Conservation (phyloP, 2,329 filamentous ascomycete genomes). For the Penicillium expansum region DNA sequence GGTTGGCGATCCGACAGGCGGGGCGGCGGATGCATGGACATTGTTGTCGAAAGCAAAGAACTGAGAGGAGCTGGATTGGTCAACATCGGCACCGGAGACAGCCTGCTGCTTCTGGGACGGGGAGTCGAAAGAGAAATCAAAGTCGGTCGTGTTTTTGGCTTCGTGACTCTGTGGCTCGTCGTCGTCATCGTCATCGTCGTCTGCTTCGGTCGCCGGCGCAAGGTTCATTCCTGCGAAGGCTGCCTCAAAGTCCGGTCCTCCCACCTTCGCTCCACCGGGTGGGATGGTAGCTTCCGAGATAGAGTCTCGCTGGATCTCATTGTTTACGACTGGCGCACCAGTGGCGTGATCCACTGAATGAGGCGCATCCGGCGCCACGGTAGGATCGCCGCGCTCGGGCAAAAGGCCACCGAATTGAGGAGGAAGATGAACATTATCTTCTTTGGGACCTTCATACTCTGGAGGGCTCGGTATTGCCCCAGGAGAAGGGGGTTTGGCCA, state of each 20-base stretch:
- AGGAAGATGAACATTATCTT: constrained; percentile 31
- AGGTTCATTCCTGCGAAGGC: constrained; percentile 47
- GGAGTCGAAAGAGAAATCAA: constrained; percentile 49
- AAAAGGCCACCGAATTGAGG: constrained; percentile 42
- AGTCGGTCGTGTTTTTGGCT: constrained; percentile 38
- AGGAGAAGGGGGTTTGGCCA: constrained; percentile 49
- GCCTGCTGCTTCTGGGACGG: constrained; percentile 33
- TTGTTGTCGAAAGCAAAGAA: constrained; percentile 42
- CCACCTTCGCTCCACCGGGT: constrained; percentile 30
- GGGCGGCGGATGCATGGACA: constrained; percentile 38
- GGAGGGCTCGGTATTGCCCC: constrained; percentile 58
- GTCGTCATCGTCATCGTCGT: constrained; percentile 54
- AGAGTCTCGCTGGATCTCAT: constrained; percentile 30
- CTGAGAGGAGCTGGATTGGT: constrained; percentile 31
- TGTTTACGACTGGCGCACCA: constrained; percentile 38
- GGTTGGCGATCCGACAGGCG: constrained; percentile 37
- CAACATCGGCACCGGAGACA: constrained; percentile 20
- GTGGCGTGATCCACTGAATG: constrained; percentile 39
- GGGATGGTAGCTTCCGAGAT: constrained; percentile 16
- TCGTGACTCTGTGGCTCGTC: constrained; percentile 48
- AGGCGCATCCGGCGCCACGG: constrained; percentile 37
- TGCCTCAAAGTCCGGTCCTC: constrained; percentile 46
- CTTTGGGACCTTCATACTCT: constrained; percentile 34
- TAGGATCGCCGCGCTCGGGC: constrained; percentile 41
- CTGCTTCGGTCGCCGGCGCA: constrained; percentile 45